Base-by-base conservation (phyloP, 1,284 basidiomycete species). In the Cutaneotrichosporon cyanovorans region DNA sequence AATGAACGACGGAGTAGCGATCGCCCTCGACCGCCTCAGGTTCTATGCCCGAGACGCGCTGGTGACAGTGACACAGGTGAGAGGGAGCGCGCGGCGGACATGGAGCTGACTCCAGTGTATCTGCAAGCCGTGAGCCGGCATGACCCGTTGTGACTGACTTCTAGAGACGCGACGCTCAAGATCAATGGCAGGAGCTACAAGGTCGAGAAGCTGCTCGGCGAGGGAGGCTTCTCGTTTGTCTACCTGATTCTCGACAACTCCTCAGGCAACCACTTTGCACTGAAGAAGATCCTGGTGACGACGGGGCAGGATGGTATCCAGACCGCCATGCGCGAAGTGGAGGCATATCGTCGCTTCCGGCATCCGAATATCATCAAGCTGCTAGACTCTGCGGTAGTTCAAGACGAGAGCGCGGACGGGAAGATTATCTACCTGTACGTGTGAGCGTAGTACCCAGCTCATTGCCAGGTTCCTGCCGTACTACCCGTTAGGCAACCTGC, bases 151-250 rank as follows among this genome's bases (percentile, higher is more conserved):
- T 12, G 14, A 41, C 23, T 37, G n/a, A 41, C 34, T 4, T 34
- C n/a, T 52, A 70, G 67, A 2, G 66, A 69, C 44, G 68, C 68
- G 7, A 88, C 83, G 51, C 78, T 93, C 54, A 92, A 93, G 74
- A 90, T 96, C 57, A 93, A 93, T 60, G 91, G 91, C 22, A 78
- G 91, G 60, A 86, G 84, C 40, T 95, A 90, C 74, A 85, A 87
- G 60, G 87, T 96, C 40, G 74, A 91, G 42, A 46, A 85, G 57
- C 82, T 93, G 14, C 79, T 96, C 4, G 91, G 91, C 37, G 91
- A 96, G 72, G 91, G 91, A 34, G 91, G 68, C n/a, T 95, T 95
- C 76, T 89, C 87, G 14, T 95, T 92, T 66, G 91, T 96, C 16
- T 91, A 91, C 68, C 78, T 91, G 30, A 86, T 85, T n/a, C 82